phyloP scores from a whole-genome alignment of 176 grass and related monocot species.

The Alopecurus myosuroides region DNA sequence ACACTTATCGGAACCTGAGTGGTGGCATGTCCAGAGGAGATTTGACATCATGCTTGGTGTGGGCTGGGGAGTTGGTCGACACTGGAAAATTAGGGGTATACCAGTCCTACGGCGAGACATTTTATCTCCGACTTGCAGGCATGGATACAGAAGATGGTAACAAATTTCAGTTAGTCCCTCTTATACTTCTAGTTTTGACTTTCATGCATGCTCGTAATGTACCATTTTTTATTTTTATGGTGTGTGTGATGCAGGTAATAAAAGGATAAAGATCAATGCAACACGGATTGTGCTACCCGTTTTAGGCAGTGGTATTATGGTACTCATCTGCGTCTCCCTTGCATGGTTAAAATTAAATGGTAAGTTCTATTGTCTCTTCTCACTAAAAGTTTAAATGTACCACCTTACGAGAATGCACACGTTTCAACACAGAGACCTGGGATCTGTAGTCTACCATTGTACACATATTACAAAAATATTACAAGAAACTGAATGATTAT shows the following conservation, averaged over 20 bases:
- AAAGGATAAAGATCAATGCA: background rate
- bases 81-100: background rate
- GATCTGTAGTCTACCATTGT: background rate
- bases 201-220: background rate
- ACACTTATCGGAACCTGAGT: background rate
- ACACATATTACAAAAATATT: background rate
- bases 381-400: background rate
- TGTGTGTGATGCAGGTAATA: background rate
- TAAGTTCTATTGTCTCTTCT: background rate
- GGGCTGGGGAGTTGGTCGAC: conserved; percentile 30
- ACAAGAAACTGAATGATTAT: too few relatives aligned
- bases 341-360: conserved; percentile 1
- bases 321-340: background rate
- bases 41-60: conserved; percentile 19
- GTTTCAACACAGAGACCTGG: background rate
- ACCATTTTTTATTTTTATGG: background rate
- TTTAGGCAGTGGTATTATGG: background rate
- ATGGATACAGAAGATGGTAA: background rate
- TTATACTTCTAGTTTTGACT: background rate
- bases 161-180: background rate
- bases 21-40: background rate
- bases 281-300: background rate
- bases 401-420: background rate
- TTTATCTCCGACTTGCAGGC: conserved; percentile 32
- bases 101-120: background rate